phyloP scores from a whole-genome alignment of 2,329 filamentous ascomycete genomes.

The Ambrosiella beaveri region DNA sequence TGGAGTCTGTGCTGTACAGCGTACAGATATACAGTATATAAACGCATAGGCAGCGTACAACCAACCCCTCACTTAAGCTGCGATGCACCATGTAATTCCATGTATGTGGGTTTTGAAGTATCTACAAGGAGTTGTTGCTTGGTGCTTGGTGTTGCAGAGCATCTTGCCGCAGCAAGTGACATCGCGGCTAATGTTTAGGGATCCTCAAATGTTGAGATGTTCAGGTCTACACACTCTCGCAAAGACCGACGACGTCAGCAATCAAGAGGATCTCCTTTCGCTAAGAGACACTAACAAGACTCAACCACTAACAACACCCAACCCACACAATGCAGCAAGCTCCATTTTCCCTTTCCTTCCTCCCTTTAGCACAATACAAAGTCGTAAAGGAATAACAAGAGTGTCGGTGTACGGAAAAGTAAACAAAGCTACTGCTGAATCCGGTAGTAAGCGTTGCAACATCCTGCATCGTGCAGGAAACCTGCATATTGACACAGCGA shows the following conservation, averaged over 20 bases:
- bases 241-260: too few species aligned
- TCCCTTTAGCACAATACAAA: background rate
- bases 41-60: background rate
- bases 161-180: too few species aligned
- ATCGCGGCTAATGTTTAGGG: too few species aligned
- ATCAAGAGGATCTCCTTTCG: too few species aligned
- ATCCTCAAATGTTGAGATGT: too few species aligned
- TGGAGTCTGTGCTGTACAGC: background rate
- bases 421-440: background rate
- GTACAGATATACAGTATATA: background rate
- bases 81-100: background rate
- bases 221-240: too few species aligned
- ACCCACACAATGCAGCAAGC: background rate
- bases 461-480: background rate
- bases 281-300: background rate
- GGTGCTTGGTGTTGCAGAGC: too few species aligned
- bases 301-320: background rate
- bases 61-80: conserved; percentile 4
- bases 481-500: background rate
- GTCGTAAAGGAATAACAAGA: background rate
- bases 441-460: background rate
- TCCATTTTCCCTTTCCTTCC: background rate
- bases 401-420: background rate
- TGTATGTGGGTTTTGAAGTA: background rate
- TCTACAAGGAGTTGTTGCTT: background rate